Conservation (phyloP, 352 stramenopile genomes). For the Globisporangium apiculatum region DNA sequence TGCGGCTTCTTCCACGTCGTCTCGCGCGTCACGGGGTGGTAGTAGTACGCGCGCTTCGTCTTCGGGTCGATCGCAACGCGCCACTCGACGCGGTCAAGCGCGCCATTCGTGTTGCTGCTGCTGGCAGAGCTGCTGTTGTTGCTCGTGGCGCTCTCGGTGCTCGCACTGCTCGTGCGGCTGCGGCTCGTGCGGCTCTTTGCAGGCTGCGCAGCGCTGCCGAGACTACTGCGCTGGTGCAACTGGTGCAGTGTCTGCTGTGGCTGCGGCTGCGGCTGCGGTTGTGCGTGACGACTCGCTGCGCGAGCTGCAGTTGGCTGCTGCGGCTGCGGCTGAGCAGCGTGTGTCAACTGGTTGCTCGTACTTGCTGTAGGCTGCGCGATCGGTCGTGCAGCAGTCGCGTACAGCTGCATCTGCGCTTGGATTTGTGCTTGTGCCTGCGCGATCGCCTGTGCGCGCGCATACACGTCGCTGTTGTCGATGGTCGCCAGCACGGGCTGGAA, state of each 20-base stretch:
- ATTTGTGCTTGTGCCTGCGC: constrained; percentile 23
- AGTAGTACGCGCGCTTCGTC: constrained; percentile 95
- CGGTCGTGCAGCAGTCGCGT: constrained; percentile 7
- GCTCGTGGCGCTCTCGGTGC: background rate
- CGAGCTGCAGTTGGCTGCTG: background rate
- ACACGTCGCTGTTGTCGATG: constrained; percentile 14
- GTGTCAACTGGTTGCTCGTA: constrained; percentile 10
- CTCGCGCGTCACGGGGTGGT: constrained; percentile 92
- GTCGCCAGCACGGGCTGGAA: background rate
- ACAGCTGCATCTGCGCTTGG: constrained; percentile 30
- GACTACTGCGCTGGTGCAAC: background rate
- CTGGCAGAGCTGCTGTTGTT: constrained; percentile 4
- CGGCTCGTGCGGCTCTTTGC: constrained; percentile 8
- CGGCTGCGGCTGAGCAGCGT: constrained; percentile 11
- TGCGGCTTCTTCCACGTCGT: constrained; percentile 96
- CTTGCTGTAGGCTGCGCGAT: background rate
- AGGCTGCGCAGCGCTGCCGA: background rate
- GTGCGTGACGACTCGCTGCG: constrained; percentile 1
- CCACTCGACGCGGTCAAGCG: constrained; percentile 37
- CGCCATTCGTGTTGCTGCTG: constrained; percentile 5
- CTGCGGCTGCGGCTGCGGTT: constrained; percentile 8
- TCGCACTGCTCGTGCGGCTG: constrained; percentile 12
- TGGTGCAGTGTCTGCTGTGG: constrained; percentile 13
- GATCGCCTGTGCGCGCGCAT: constrained; percentile 20
- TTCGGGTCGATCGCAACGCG: constrained; percentile 73